Conservation (phyloP, 1,284 basidiomycete genomes). For the Ustilago hordei region DNA sequence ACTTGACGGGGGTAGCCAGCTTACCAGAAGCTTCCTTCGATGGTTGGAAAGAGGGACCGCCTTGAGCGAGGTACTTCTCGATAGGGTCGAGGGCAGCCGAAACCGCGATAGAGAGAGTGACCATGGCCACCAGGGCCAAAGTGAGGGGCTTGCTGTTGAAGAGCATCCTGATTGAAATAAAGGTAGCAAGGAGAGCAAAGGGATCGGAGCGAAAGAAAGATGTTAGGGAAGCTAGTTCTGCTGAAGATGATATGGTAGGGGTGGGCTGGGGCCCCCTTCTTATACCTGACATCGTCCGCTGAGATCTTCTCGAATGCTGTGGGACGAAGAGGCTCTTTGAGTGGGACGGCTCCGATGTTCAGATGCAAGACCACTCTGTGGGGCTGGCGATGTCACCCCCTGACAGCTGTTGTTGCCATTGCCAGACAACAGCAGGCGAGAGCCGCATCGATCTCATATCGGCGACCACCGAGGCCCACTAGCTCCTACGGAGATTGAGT, state of each 20-base stretch:
- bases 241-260: neutral
- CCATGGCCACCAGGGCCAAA: conserved; percentile 34
- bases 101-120: conserved; percentile 24
- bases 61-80: conserved; percentile 30
- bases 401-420: neutral
- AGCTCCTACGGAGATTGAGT: neutral
- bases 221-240: neutral
- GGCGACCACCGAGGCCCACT: neutral
- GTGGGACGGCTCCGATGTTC: neutral
- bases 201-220: neutral
- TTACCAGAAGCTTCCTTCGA: conserved; percentile 28
- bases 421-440: neutral
- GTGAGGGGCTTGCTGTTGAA: conserved; percentile 16
- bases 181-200: neutral
- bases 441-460: neutral
- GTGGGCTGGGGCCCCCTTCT: neutral
- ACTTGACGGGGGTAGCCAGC: conserved; percentile 26
- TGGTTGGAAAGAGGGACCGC: neutral
- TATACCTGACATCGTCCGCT: neutral
- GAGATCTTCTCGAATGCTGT: neutral
- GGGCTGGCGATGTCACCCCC: neutral
- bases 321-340: neutral
- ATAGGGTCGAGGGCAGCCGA: conserved; percentile 29
- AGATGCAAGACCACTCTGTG: neutral
- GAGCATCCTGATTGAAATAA: conserved; percentile 15